These are phyloP conservation scores for Drechslerella coelobrocha DNA, from an alignment of 2,329 filamentous ascomycete genomes.

Conservation along the genomic window DNA sequence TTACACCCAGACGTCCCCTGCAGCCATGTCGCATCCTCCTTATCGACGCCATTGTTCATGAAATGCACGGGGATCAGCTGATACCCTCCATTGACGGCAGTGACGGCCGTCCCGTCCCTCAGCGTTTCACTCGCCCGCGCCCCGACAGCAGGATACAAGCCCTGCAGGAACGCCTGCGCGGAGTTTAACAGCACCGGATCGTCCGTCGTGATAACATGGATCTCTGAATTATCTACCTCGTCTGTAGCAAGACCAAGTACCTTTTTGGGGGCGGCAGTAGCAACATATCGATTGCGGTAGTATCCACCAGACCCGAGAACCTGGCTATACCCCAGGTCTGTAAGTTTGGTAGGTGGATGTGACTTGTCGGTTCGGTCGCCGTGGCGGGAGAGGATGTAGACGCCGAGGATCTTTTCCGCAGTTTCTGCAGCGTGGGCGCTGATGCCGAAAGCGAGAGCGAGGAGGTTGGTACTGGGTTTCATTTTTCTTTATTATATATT, in stretches of 20 bases:
- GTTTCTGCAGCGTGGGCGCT: slow-evolving; percentile 27
- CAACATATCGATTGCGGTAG: slow-evolving; percentile 79
- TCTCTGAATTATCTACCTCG: slow-evolving; percentile 72
- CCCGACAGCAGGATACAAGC: slow-evolving; percentile 80
- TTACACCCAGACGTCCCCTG: slow-evolving; percentile 67
- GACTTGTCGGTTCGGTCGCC: slow-evolving; percentile 85
- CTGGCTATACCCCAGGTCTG: slow-evolving; percentile 78
- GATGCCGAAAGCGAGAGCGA: slow-evolving; percentile 36
- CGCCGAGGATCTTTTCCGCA: slow-evolving; percentile 76
- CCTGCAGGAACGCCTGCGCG: slow-evolving; percentile 80
- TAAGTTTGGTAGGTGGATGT: slow-evolving; percentile 74
- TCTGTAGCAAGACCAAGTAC: slow-evolving; percentile 73
- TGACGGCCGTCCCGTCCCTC: slow-evolving; percentile 72
- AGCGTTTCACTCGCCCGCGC: slow-evolving; percentile 66
- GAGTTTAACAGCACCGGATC: slow-evolving; percentile 84
- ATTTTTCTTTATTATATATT: neutral
- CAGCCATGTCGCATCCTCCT: slow-evolving; percentile 64
- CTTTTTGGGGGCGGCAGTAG: slow-evolving; percentile 62
- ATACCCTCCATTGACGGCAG: slow-evolving; percentile 76
- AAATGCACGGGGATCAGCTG: slow-evolving; percentile 80
- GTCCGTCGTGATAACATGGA: slow-evolving; percentile 74
- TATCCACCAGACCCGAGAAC: slow-evolving; percentile 75
- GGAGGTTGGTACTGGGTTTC: slow-evolving; percentile 30
- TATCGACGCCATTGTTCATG: slow-evolving; percentile 65
- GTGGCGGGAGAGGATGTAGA: slow-evolving; percentile 88